Base-by-base conservation (phyloP, 495 filamentous ascomycete genomes). In the Penicillium malachiteum region DNA sequence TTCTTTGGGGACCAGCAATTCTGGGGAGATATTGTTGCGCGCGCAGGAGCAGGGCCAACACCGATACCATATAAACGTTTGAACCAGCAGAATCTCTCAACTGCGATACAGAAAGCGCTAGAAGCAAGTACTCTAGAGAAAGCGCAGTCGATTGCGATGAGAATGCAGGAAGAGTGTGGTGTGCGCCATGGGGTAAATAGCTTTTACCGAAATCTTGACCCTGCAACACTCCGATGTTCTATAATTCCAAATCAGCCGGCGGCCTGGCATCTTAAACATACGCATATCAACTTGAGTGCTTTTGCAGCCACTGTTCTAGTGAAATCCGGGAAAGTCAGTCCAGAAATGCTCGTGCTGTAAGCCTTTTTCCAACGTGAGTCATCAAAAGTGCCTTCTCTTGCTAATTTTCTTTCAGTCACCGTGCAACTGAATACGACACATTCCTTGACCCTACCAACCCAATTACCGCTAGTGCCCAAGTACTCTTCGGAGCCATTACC, bases 1-100 rank as follows among this genome's bases (percentile, higher is more conserved):
- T 94, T 94, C 72, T 93, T 94, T 60, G 90, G 90, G 5, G 90
- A 93, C 53, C 89, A 92, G 63, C 85, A 87, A 1, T 93, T 92
- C 56, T 93, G 90, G 90, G 90, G 89, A 16, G 72, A 80, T 1
- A 89, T 93, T 79, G 81, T 93, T 17, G 84, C 85, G 3, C 75
- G 70, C 42, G 84, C 88, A 14, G 86, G 87, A 4, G 90, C 89
- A 1, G 90, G 90, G 3, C 89, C 89, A 0, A 57, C 66, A 0
- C 89, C 90, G 0, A 87, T 92, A 52, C 86, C 87, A 0, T 79
- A 84, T 66, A 88, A 86, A 59, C 75, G 81, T 16, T 73, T 95
- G 18, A 90, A 80, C 0, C 75, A 79, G 0, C 78, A 83, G 3
- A 82, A 78, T 0, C 70, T 95, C 6, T 83, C 85, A 0, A 75